phyloP scores from a whole-genome alignment of 306 rosid species.

The Fagus sylvatica region DNA sequence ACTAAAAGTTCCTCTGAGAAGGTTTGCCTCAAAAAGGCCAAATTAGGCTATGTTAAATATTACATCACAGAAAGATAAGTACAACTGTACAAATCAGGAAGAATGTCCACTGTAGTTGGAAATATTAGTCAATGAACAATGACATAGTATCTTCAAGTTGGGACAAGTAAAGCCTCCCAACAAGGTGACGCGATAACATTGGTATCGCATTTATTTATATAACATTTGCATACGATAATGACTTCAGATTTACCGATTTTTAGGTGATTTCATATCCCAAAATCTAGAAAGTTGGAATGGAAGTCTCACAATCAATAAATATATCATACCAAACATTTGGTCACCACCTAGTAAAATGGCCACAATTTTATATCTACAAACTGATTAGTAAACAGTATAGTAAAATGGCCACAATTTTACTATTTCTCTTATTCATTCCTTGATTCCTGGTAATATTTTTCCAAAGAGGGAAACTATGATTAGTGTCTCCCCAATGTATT shows the following conservation, averaged over 20 bases:
- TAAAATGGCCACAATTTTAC: not conserved
- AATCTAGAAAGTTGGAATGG: not conserved
- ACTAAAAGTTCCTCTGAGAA: not conserved
- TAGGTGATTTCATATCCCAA: not conserved
- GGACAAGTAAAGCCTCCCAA: not conserved
- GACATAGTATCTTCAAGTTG: not conserved
- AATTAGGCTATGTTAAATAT: not conserved
- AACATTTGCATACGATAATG: not conserved
- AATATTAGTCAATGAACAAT: not conserved
- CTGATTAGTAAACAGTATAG: not conserved
- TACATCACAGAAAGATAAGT: not conserved
- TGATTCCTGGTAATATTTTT: not conserved
- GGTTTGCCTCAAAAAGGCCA: not conserved
- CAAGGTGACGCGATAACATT: not conserved
- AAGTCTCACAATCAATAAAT: not conserved
- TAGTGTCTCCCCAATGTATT: not conserved
- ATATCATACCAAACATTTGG: not conserved
- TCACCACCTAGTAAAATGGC: not conserved
- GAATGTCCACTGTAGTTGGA: not conserved
- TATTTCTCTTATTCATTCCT: not conserved
- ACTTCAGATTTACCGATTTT: not conserved
- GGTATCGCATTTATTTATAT: not conserved
- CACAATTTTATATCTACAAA: not conserved
- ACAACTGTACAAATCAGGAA: not conserved
- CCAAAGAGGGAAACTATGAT: not conserved